phyloP scores from a whole-genome alignment of 441 rosid genomes.

The Gossypium lobatum region DNA sequence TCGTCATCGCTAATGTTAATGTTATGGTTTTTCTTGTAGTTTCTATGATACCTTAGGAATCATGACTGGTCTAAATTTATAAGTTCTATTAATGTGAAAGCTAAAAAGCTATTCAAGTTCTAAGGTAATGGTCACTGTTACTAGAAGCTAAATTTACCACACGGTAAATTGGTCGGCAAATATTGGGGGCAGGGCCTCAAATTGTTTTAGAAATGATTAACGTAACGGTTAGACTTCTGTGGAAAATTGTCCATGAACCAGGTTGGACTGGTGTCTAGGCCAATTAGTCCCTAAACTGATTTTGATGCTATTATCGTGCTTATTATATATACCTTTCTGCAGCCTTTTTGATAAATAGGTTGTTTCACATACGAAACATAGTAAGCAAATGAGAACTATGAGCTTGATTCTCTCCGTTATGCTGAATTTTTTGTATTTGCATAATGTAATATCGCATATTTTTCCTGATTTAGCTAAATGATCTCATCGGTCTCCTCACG shows the following conservation, averaged over 20 bases:
- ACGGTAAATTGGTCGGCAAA: background rate
- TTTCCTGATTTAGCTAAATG: background rate
- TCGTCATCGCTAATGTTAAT: background rate
- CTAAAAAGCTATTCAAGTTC: background rate
- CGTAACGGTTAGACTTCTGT: background rate
- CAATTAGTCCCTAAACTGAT: background rate
- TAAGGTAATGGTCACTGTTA: background rate
- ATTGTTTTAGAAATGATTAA: background rate
- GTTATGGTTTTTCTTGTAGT: background rate
- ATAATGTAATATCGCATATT: background rate
- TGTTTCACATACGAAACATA: background rate
- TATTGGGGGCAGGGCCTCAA: background rate
- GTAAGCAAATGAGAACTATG: background rate
- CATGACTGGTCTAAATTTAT: background rate
- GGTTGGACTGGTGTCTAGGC: background rate
- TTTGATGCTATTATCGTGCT: too few species aligned
- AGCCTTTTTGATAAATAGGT: background rate
- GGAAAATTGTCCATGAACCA: background rate
- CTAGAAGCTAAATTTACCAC: background rate
- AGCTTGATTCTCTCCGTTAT: background rate
- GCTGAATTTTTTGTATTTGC: background rate
- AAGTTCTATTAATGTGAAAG: background rate
- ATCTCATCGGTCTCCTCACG: background rate
- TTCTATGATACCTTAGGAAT: background rate
- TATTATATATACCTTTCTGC: background rate